These are phyloP conservation scores for Pittosporum tobira DNA, from an alignment of 129 eudicot genomes.

Conservation along the genomic window DNA sequence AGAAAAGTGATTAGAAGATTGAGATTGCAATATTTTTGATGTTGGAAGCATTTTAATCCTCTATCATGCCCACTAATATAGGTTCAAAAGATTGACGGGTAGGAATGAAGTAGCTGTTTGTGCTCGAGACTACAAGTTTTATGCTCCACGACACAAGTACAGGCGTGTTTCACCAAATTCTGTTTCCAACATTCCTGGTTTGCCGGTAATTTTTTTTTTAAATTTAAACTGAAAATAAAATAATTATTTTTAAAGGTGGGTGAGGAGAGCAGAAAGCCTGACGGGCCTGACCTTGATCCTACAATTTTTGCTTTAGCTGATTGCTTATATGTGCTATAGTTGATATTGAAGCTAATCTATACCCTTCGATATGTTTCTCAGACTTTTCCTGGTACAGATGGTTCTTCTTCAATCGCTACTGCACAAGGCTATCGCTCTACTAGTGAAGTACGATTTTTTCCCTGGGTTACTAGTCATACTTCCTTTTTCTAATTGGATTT, in stretches of 20 bases:
- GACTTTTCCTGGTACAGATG: constrained; percentile 55
- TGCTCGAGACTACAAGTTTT: constrained; percentile 81
- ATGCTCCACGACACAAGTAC: constrained; percentile 90
- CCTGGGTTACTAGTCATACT: background rate
- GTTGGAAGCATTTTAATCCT: constrained; percentile 4
- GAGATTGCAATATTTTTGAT: constrained; percentile 7
- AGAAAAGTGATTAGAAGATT: background rate
- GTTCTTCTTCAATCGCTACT: constrained; percentile 49
- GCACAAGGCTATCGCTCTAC: constrained; percentile 57
- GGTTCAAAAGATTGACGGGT: constrained; percentile 94
- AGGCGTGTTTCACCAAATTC: constrained; percentile 67
- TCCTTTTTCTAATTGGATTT: background rate
- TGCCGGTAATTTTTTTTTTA: no score
- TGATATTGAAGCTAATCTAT: constrained; percentile 20
- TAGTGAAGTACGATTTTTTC: constrained; percentile 44
- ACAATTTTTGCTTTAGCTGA: constrained; percentile 8
- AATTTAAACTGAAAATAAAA: no score
- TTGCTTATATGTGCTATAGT: background rate
- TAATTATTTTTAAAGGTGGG: no score
- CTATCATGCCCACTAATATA: constrained; percentile 16
- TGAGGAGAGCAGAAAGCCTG: no score
- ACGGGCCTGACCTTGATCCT: no score
- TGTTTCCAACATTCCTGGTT: constrained; percentile 47
- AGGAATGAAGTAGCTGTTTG: constrained; percentile 68
- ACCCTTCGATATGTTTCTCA: constrained; percentile 16